Evolutionary conservation across 2,329 filamentous ascomycete genomes (phyloP).

Genomic region (Phyllosticta citribraziliensis): DNA sequence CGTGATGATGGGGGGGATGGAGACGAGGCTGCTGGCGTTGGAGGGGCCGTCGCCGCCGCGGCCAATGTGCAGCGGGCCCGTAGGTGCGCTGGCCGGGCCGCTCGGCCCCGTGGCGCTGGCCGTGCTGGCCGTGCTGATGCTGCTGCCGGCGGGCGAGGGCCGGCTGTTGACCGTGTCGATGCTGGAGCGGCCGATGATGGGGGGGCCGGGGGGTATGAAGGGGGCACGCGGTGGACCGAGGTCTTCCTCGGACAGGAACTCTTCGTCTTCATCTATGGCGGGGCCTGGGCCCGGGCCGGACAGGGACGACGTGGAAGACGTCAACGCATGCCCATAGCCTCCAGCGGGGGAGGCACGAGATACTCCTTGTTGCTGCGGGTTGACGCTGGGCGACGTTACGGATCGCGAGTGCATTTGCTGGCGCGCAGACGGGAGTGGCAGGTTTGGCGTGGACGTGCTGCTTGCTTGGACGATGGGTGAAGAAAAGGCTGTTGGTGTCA

Average conservation of each 20-base stretch:
- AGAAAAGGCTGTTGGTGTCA: slow-evolving; percentile 50
- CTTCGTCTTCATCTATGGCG: slow-evolving; percentile 59
- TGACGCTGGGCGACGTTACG: slow-evolving; percentile 66
- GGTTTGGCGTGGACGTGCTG: slow-evolving; percentile 14
- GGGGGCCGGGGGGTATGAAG: slow-evolving; percentile 13
- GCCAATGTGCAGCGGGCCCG: not conserved
- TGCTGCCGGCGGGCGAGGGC: slow-evolving; percentile 26
- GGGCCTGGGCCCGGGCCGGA: slow-evolving; percentile 5
- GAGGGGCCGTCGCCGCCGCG: not conserved
- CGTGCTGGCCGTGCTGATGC: slow-evolving; percentile 17
- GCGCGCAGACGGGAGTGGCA: slow-evolving; percentile 34
- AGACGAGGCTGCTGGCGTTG: not conserved
- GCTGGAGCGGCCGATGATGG: not conserved
- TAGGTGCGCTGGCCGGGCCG: not conserved
- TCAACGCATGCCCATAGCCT: not conserved
- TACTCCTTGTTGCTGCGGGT: slow-evolving; percentile 34
- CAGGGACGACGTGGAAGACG: not conserved
- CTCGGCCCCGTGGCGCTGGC: slow-evolving; percentile 26
- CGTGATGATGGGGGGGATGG: not conserved
- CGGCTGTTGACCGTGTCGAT: slow-evolving; percentile 21
- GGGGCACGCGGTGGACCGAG: slow-evolving; percentile 35
- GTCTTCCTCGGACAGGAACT: slow-evolving; percentile 71
- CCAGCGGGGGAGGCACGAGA: slow-evolving; percentile 48
- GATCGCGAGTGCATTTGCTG: slow-evolving; percentile 71
- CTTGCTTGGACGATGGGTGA: slow-evolving; percentile 15